These are phyloP conservation scores for Trichocladium antarcticum DNA, from an alignment of 495 filamentous ascomycete genomes.

Conservation along the genomic window DNA sequence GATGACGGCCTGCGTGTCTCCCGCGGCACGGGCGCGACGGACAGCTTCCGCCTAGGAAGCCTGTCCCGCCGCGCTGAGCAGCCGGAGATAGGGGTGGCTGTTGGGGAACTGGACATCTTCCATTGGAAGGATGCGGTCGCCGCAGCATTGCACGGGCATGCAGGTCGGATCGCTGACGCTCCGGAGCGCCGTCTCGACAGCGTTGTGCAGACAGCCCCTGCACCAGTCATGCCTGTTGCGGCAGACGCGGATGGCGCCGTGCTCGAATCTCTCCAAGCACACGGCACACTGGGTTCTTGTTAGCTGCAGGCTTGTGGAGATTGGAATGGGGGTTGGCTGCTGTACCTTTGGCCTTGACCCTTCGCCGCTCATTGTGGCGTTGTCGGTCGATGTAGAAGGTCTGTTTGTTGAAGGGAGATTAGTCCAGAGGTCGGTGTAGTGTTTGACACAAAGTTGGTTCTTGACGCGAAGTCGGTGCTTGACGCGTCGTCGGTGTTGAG, in stretches of 20 bases:
- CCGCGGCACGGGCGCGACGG: neutral
- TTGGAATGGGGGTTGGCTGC: no score
- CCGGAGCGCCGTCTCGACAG: neutral
- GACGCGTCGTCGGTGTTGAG: no score
- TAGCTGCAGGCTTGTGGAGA: no score
- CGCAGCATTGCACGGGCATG: conserved; percentile 5
- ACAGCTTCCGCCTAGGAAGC: neutral
- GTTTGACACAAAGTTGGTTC: no score
- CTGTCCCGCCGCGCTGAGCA: neutral
- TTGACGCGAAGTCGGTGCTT: no score
- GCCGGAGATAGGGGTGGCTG: neutral
- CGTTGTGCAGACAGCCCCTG: neutral
- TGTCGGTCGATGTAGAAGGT: no score
- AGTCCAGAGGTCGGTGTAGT: no score
- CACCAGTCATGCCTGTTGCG: conserved; percentile 1
- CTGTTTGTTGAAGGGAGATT: no score
- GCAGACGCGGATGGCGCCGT: neutral
- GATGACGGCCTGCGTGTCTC: neutral
- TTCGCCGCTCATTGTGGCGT: no score
- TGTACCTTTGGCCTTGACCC: no score
- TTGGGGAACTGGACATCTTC: neutral
- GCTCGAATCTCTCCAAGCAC: neutral
- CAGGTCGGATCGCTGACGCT: neutral
- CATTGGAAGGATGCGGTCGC: neutral
- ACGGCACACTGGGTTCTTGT: neutral